Percentiles rank a stretch among this genome's conserved stretches.
Conservation (phyloP, 202 grass and related monocot species). For the Cymbopogon flexuosus region DNA sequence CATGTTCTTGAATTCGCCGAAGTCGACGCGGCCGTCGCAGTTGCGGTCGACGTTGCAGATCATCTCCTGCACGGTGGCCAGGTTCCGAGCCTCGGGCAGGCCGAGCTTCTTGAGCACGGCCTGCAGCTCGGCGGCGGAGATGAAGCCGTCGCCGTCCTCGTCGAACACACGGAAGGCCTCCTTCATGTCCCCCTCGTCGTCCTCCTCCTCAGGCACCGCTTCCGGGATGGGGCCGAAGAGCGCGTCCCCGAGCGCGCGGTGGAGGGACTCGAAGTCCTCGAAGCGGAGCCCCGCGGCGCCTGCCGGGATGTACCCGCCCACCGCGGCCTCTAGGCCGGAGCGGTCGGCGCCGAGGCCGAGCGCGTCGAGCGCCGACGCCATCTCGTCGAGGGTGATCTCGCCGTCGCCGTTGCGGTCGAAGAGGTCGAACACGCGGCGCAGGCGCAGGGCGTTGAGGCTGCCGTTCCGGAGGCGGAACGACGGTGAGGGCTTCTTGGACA, state of each 20-base stretch:
- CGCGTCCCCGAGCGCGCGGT: conserved; percentile 63
- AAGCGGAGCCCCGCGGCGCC: conserved; percentile 54
- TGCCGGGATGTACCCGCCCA: conserved; percentile 49
- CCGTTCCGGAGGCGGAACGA: conserved; percentile 78
- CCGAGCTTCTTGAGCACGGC: conserved; percentile 72
- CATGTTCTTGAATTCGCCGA: conserved; percentile 81
- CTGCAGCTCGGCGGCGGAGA: conserved; percentile 71
- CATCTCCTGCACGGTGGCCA: conserved; percentile 62
- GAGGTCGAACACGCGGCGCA: conserved; percentile 78
- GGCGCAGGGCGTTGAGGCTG: conserved; percentile 72
- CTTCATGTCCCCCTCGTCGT: conserved; percentile 65
- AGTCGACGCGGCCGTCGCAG: conserved; percentile 64
- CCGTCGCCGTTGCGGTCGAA: conserved; percentile 85
- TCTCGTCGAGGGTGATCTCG: conserved; percentile 77
- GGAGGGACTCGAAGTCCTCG: conserved; percentile 63
- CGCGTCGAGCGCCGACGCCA: conserved; percentile 55
- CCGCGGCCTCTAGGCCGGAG: conserved; percentile 40
- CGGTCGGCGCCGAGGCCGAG: conserved; percentile 66
- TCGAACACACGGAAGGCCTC: conserved; percentile 86
- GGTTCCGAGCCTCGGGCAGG: conserved; percentile 51
- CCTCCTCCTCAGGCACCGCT: conserved; percentile 1
- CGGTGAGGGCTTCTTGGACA: conserved; percentile 54
- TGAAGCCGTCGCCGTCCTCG: conserved; percentile 78
- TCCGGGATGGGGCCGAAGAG: conserved; percentile 44
- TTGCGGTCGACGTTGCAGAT: conserved; percentile 71